Evolutionary conservation across 805 yeast genomes (phyloP), one percentile per base, ranked within the genome.

Genomic region (Candida maesae): DNA sequence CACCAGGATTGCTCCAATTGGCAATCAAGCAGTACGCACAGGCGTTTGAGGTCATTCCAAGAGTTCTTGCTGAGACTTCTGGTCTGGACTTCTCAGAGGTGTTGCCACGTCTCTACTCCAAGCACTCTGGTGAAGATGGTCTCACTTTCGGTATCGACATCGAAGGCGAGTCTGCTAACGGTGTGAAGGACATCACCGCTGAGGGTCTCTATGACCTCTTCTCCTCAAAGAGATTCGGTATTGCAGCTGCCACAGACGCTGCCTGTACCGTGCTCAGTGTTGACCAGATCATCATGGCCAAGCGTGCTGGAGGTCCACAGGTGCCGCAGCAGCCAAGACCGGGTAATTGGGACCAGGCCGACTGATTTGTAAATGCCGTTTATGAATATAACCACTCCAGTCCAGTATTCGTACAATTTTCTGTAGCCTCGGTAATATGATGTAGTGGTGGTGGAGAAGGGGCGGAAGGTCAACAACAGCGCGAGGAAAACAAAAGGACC

Each of bases 241-340:
- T 93, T 51, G 78, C 81, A 54, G 82, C 93, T 49, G 98, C 99
- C 14, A 89, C 96, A 4, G 98, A 93, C 52, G 96, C 97, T 36
- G 95, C 96, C 12, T 78, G 75, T 48, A 93, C 98, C 5, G 83
- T 90, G 39, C 73, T 90, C 49, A 81, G 95, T 19, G 93, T 93
- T 37, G 98, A 93, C 64, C 98, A 91, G 73, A 91, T 91, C 57
- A 93, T 91, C 61, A 93, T 91, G 93, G 98, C 99, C 33, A 91
- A 91, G 77, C 80, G 96, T 63, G 97, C 98, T 2, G 99, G 99
- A 51, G 99, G 99, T 17, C 99, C 99, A 36, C 81, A 89, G 76
- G 96, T 96, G 25, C 71, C 76, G 50, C 68, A 73, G 55, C 95
- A 85, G 59, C 83, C 82, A 52, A 80, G 79, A 64, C 91, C 93